Evolutionary conservation across 2,329 filamentous ascomycete species (phyloP).

Genomic region (Botrytis elliptica): DNA sequence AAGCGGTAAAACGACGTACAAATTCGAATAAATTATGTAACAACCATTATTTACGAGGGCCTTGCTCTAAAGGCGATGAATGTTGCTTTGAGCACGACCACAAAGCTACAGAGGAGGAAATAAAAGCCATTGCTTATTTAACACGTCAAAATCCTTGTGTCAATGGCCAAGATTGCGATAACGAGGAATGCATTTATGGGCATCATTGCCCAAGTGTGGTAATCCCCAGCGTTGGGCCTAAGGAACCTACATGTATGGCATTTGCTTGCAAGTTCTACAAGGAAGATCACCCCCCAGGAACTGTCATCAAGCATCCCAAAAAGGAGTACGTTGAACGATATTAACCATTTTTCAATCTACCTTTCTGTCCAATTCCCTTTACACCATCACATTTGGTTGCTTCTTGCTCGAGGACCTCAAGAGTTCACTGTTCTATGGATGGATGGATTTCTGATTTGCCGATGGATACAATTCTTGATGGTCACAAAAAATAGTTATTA

Average conservation of each 20-base stretch:
- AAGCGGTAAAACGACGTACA: conserved; percentile 56
- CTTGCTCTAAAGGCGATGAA: conserved; percentile 53
- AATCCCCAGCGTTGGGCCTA: conserved; percentile 21
- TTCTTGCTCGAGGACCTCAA: not conserved
- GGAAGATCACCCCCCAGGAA: conserved; percentile 57
- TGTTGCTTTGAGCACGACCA: conserved; percentile 60
- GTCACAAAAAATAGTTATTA: not conserved
- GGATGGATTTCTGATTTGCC: not conserved
- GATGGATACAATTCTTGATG: not conserved
- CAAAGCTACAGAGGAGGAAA: conserved; percentile 52
- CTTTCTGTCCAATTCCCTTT: not conserved
- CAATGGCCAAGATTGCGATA: conserved; percentile 56
- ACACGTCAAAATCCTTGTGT: conserved; percentile 58
- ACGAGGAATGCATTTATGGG: conserved; percentile 60
- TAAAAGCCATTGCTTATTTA: conserved; percentile 55
- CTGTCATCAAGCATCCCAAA: conserved; percentile 38
- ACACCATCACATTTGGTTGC: not conserved
- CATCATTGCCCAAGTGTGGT: conserved; percentile 48
- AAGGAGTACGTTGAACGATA: conserved; percentile 29
- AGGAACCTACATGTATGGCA: conserved; percentile 51
- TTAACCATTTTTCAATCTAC: not conserved
- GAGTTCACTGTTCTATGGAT: not conserved
- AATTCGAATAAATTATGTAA: conserved; percentile 59
- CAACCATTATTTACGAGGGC: conserved; percentile 58
- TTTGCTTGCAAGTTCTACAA: conserved; percentile 55